phyloP scores from a whole-genome alignment of 768 basidiomycete genomes.

The Mycena latifolia region DNA sequence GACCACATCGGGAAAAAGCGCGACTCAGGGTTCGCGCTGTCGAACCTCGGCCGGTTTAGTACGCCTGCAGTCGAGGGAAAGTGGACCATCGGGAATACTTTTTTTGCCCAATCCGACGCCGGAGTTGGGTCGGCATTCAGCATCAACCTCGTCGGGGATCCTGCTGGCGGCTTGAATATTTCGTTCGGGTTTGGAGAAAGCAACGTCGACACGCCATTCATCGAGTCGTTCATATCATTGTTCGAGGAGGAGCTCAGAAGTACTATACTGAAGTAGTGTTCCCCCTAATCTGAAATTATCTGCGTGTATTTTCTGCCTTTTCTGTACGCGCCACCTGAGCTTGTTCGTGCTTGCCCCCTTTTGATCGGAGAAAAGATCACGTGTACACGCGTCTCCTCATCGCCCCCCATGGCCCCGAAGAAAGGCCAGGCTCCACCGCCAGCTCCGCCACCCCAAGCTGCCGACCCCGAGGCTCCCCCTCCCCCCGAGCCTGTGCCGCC shows the following conservation, averaged over 20 bases:
- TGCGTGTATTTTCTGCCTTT: too few relatives aligned
- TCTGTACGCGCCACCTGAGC: too few relatives aligned
- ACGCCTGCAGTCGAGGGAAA: background rate
- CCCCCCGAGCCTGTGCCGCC: slow-evolving; percentile 66
- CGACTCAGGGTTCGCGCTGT: slow-evolving; percentile 2
- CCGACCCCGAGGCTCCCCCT: slow-evolving; percentile 46
- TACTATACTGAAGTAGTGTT: background rate
- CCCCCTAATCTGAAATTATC: too few relatives aligned
- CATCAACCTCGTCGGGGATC: slow-evolving; percentile 16
- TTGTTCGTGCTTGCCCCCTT: background rate
- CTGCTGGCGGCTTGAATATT: slow-evolving; percentile 19
- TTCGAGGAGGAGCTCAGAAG: slow-evolving; percentile 4
- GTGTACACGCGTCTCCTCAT: background rate
- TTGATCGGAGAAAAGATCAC: background rate
- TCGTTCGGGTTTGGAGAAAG: slow-evolving; percentile 14
- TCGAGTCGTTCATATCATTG: slow-evolving; percentile 2
- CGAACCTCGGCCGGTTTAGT: slow-evolving; percentile 14
- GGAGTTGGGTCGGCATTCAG: slow-evolving; percentile 4
- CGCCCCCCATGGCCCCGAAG: slow-evolving; percentile 25
- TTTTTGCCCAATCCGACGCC: slow-evolving; percentile 19
- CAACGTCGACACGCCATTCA: background rate
- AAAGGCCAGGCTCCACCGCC: slow-evolving; percentile 41
- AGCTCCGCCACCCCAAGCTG: slow-evolving; percentile 39
- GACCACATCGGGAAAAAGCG: slow-evolving; percentile 21
- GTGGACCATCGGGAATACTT: slow-evolving; percentile 1